These are phyloP conservation scores for Paramecium primaurelia DNA, from an alignment of 73 alveolate genomes.

Conservation along the genomic window DNA sequence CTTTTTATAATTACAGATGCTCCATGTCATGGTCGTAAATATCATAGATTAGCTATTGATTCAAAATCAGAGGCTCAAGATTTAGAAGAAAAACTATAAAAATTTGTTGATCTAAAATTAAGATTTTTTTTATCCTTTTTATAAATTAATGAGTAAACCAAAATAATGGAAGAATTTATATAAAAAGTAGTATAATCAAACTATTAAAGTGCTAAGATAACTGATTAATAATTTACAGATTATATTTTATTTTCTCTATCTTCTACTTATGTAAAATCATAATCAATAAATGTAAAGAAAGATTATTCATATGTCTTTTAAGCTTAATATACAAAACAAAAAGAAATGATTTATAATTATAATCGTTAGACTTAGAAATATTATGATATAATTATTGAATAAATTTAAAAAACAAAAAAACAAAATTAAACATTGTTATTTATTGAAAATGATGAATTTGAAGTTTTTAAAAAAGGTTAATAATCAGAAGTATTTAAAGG, in stretches of 20 bases:
- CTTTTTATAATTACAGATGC: background rate
- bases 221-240: background rate
- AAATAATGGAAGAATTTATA: background rate
- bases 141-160: background rate
- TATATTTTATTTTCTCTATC: background rate
- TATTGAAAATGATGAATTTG: background rate
- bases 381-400: background rate
- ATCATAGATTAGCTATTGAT: background rate
- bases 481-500: background rate
- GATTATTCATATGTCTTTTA: background rate
- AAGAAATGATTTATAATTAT: background rate
- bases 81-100: background rate
- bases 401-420: background rate
- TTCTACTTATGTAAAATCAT: background rate
- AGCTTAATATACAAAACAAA: background rate
- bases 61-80: background rate
- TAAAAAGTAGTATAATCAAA: background rate
- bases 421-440: background rate
- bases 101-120: background rate
- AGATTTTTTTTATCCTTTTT: background rate
- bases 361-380: background rate
- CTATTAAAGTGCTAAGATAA: background rate
- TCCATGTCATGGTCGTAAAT: conserved; percentile 24
- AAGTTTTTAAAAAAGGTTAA: background rate
- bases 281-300: background rate